Conservation (phyloP, 1,284 basidiomycete species). For the Rhizoctonia solani region DNA sequence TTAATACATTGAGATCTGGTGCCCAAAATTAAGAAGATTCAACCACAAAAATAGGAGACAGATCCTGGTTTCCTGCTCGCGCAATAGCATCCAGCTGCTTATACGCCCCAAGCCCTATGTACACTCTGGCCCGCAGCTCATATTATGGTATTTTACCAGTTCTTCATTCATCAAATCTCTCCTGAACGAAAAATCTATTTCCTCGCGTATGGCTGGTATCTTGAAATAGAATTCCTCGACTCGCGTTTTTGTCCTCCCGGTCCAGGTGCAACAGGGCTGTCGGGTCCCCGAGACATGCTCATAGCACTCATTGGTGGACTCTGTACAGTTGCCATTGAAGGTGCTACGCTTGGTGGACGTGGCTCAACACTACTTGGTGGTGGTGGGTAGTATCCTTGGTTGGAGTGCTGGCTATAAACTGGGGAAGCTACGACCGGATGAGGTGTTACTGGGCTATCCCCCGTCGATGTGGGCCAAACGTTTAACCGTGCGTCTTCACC, state of each 20-base stretch:
- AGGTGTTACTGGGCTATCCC: conserved; percentile 11
- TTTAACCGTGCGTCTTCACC: conserved; percentile 65
- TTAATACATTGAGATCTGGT: conserved; percentile 30
- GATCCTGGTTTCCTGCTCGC: conserved; percentile 24
- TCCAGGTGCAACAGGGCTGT: conserved; percentile 29
- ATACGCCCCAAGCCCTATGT: conserved; percentile 17
- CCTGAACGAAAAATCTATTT: not conserved
- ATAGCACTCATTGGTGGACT: conserved; percentile 19
- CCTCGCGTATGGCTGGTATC: conserved; percentile 31
- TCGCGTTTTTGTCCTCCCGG: conserved; percentile 29
- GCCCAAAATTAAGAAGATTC: conserved; percentile 30
- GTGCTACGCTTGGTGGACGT: conserved; percentile 16
- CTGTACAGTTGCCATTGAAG: conserved; percentile 5
- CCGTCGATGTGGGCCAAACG: conserved; percentile 49
- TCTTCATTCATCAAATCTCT: not conserved
- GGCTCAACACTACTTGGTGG: conserved; percentile 27
- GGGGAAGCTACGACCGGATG: conserved; percentile 18
- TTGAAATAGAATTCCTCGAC: conserved; percentile 21
- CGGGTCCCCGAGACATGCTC: conserved; percentile 8
- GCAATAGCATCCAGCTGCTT: conserved; percentile 15
- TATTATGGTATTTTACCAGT: not conserved
- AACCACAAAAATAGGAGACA: conserved; percentile 29
- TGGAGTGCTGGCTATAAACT: conserved; percentile 28
- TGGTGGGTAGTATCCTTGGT: conserved; percentile 16
- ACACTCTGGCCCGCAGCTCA: conserved; percentile 29